These are phyloP conservation scores for Heritiera littoralis DNA, from an alignment of 345 rosid genomes.

Conservation along the genomic window DNA sequence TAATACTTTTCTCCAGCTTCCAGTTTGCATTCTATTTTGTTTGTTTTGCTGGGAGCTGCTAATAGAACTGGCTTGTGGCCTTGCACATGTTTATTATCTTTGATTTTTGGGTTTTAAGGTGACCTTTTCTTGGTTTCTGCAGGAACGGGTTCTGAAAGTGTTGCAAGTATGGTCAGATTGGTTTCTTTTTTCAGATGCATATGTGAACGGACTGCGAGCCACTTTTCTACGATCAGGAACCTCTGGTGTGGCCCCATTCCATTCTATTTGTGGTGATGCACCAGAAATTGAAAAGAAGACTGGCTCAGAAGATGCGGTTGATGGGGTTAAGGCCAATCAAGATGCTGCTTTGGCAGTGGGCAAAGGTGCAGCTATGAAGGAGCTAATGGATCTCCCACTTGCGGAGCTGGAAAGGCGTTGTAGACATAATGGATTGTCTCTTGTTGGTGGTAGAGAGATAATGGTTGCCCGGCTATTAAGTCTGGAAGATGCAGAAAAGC, in stretches of 20 bases:
- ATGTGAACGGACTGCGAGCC: constrained; percentile 90
- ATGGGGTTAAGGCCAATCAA: constrained; percentile 55
- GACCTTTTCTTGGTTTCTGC: constrained; percentile 23
- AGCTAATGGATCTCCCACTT: constrained; percentile 84
- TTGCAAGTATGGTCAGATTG: constrained; percentile 99
- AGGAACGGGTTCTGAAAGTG: constrained; percentile 97
- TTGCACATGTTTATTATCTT: constrained; percentile 1
- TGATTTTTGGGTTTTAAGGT: background rate
- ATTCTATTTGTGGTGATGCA: constrained; percentile 88
- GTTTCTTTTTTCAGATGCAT: constrained; percentile 99
- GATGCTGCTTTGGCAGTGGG: constrained; percentile 97
- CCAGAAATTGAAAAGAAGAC: constrained; percentile 75
- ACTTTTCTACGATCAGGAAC: constrained; percentile 87
- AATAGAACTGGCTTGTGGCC: background rate
- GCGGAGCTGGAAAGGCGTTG: constrained; percentile 96
- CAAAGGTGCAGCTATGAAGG: constrained; percentile 87
- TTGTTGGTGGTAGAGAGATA: constrained; percentile 92
- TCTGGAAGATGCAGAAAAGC: constrained; percentile 95
- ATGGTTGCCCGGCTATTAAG: constrained; percentile 94
- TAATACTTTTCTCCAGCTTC: constrained; percentile 7
- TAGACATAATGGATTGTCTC: constrained; percentile 96
- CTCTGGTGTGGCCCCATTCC: constrained; percentile 83
- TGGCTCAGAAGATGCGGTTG: constrained; percentile 44
- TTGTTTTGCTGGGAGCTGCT: constrained; percentile 11
- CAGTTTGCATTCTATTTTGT: constrained; percentile 7